These are phyloP conservation scores for Ilex asprella DNA, from an alignment of 257 asterid species.

Conservation along the genomic window DNA sequence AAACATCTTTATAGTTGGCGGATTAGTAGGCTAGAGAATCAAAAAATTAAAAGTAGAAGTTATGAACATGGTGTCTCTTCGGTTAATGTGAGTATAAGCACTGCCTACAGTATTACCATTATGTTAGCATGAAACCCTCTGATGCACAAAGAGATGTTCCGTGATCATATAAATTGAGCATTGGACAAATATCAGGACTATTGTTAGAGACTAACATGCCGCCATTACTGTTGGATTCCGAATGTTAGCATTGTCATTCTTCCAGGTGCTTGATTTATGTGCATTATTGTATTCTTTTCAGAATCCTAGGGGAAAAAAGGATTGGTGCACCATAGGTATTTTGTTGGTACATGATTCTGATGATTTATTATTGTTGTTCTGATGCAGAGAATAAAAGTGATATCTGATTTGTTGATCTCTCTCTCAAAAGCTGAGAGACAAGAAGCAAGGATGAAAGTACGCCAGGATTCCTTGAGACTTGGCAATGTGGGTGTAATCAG, in stretches of 20 bases:
- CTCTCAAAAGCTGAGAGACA: conserved; percentile 96
- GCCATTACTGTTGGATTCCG: background rate
- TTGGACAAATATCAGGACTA: background rate
- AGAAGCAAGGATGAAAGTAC: conserved; percentile 93
- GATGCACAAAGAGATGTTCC: background rate
- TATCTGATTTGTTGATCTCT: conserved; percentile 85
- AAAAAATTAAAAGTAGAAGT: no score
- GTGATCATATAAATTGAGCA: background rate
- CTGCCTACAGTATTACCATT: background rate
- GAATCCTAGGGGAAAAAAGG: background rate
- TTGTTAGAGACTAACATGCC: background rate
- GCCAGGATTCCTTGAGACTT: conserved; percentile 88
- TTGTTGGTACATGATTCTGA: conserved; percentile 14
- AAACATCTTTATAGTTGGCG: no score
- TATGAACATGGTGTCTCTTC: no score
- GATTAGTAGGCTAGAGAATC: background rate
- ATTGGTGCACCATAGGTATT: conserved; percentile 8
- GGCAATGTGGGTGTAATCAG: conserved; percentile 95
- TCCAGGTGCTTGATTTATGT: background rate
- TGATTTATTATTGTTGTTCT: conserved; percentile 13
- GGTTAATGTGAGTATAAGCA: background rate
- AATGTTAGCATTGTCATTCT: background rate
- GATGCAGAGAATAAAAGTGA: conserved; percentile 76
- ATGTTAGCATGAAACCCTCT: background rate
- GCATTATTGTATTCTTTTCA: background rate